These are phyloP conservation scores for Tricholomella constricta DNA, from an alignment of 768 basidiomycete genomes.

Conservation along the genomic window DNA sequence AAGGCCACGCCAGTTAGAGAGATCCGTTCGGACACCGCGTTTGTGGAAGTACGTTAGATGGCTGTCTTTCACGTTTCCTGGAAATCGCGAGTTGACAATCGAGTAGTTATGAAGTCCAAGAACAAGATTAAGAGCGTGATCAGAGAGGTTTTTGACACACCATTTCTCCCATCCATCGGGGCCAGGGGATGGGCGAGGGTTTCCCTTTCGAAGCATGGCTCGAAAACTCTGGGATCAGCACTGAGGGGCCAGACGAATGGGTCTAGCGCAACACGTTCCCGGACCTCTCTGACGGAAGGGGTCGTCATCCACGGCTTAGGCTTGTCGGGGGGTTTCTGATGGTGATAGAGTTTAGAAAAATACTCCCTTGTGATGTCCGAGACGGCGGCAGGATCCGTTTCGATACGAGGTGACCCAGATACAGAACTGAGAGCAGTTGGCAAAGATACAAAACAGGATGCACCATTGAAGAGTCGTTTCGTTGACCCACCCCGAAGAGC, in stretches of 20 bases:
- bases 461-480: background rate
- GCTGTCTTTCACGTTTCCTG: constrained; percentile 8
- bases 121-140: constrained; percentile 6
- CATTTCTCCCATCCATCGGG: constrained; percentile 15
- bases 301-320: constrained; percentile 28
- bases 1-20: constrained; percentile 18
- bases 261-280: background rate
- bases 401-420: background rate
- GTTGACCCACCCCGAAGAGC: constrained; percentile 3
- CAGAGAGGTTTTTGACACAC: constrained; percentile 6
- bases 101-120: constrained; percentile 10
- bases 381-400: constrained; percentile 12
- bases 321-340: constrained; percentile 3
- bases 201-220: constrained; percentile 13
- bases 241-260: constrained; percentile 1
- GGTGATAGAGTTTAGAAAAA: constrained; percentile 17
- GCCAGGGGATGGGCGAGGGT: constrained; percentile 7
- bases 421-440: constrained; percentile 8
- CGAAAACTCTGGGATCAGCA: constrained; percentile 6
- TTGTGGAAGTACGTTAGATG: constrained; percentile 10
- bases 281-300: constrained; percentile 2
- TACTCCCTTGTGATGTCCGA: constrained; percentile 16
- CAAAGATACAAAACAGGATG: constrained; percentile 1
- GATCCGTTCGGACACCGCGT: background rate
- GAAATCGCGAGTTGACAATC: background rate